A percentile compares a stretch with the other conserved stretches of the same genome.
phyloP scores from a whole-genome alignment of 2,329 filamentous ascomycete species.

The Fusarium pseudograminearum region DNA sequence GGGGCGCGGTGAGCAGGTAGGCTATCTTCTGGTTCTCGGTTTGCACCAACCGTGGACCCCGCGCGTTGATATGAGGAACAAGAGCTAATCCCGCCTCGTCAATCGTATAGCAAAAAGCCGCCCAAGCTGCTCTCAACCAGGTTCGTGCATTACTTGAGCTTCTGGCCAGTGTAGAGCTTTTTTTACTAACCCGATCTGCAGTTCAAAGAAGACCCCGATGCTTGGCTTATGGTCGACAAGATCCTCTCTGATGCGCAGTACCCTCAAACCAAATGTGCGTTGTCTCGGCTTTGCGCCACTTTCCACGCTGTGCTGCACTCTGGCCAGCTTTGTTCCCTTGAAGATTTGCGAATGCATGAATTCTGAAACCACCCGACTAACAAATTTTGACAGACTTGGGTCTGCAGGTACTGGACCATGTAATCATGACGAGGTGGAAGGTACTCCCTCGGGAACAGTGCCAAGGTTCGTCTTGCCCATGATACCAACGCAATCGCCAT shows the following conservation, averaged over 20 bases:
- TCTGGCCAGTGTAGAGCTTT: background rate
- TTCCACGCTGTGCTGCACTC: conserved; percentile 8
- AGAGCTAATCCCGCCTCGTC: conserved; percentile 40
- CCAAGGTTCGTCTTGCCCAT: conserved; percentile 69
- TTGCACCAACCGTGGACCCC: conserved; percentile 41
- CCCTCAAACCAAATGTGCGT: conserved; percentile 94
- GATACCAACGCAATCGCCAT: background rate
- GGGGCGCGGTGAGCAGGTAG: conserved; percentile 91
- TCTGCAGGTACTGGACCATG: conserved; percentile 95
- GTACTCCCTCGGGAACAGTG: conserved; percentile 96
- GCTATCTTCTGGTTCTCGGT: conserved; percentile 47
- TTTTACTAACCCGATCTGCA: conserved; percentile 55
- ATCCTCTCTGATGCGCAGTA: conserved; percentile 94
- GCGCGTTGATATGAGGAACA: conserved; percentile 32
- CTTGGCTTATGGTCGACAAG: conserved; percentile 97
- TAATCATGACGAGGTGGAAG: conserved; percentile 99
- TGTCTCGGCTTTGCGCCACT: conserved; percentile 30
- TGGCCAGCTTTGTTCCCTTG: background rate
- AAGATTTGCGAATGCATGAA: conserved; percentile 1
- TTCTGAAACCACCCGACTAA: conserved; percentile 42
- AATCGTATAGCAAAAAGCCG: conserved; percentile 88
- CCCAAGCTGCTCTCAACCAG: conserved; percentile 92
- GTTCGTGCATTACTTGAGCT: conserved; percentile 63
- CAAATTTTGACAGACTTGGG: conserved; percentile 76
- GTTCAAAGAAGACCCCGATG: conserved; percentile 99